Base-by-base conservation (phyloP, 2,329 filamentous ascomycete genomes). In the Blumeriella jaapii region DNA sequence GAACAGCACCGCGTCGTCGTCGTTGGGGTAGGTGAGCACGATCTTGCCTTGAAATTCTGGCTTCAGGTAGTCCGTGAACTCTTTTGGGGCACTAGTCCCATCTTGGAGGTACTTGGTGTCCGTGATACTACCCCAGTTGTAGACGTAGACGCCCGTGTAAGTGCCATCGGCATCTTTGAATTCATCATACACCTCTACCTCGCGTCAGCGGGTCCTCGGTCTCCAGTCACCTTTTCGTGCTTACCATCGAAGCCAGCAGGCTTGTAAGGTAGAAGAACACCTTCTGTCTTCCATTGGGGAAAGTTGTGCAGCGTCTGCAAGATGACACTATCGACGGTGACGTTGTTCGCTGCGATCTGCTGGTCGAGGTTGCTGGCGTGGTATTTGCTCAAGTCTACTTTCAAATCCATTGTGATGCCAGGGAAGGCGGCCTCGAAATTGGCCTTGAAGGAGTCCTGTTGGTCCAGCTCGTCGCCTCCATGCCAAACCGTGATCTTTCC, bases 21-120 rank as follows among this genome's bases (percentile, higher is more conserved):
- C 70, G 39, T 72, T 70, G 7, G 69, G 70, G 37, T 72, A 72
- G 0, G 68, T 71, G 8, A 73, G 48, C 2, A 64, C 63, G 4
- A 73, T 54, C 50, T 67, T 71, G 40, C 65, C 54, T 53, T 72
- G 72, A 53, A 62, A 68, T 38, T 65, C 61, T 0, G 68, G 67
- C 6, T 60, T 56, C 2, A 67, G 50, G 35, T 59, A 63, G 34
- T 25, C 17, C 15, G 23, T 24, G 10, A 8, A 72, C 8, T 61
- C 57, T 3, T 51, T 55, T 0, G 60, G 59, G 1, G 62, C 49
- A 41, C 56, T 59, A 25, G 59, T 55, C 8, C 19, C 23, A 16
- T 23, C 17, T 29, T 24, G 1, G n/a, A n/a, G n/a, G n/a, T n/a
- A n/a, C n/a, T n/a, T n/a, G n/a, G n/a, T n/a, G 34, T 25, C 17